These are phyloP conservation scores for Oryza brachyantha DNA, from an alignment of 176 grass and related monocot species.

Conservation along the genomic window DNA sequence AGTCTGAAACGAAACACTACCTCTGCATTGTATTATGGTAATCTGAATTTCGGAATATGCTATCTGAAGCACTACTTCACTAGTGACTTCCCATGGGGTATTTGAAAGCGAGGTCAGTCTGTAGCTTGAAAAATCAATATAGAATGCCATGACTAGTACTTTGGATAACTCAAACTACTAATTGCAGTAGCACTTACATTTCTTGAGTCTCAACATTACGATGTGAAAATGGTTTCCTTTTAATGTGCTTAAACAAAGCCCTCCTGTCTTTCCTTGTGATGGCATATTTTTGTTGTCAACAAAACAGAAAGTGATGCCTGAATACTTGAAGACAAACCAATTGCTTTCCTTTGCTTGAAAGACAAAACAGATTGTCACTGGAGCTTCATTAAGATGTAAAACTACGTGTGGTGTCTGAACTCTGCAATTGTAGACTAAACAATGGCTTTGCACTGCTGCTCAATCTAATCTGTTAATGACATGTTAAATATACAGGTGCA, in stretches of 20 bases:
- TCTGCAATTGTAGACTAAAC: not conserved
- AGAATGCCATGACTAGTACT: not conserved
- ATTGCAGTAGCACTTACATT: not conserved
- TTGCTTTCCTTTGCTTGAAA: not conserved
- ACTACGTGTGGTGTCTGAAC: not conserved
- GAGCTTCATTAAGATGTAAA: too few relatives aligned
- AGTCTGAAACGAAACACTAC: not conserved
- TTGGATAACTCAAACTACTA: not conserved
- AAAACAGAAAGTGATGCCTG: not conserved
- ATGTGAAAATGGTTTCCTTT: not conserved
- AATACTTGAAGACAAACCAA: constrained; percentile 3
- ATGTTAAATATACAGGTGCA: constrained; percentile 31
- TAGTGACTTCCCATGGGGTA: not conserved
- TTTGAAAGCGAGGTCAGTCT: not conserved
- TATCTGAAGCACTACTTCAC: not conserved
- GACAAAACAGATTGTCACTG: not conserved
- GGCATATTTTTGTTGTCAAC: not conserved
- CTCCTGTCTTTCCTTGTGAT: not conserved
- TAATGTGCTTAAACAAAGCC: not conserved
- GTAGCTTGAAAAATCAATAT: not conserved
- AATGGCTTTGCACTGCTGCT: not conserved
- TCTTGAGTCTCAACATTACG: not conserved
- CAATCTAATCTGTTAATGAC: not conserved
- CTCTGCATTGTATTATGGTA: not conserved
- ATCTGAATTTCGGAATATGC: not conserved